Evolutionary conservation across 768 basidiomycete genomes (phyloP).

Genomic region (Porphyrellus cyaneotinctus): DNA sequence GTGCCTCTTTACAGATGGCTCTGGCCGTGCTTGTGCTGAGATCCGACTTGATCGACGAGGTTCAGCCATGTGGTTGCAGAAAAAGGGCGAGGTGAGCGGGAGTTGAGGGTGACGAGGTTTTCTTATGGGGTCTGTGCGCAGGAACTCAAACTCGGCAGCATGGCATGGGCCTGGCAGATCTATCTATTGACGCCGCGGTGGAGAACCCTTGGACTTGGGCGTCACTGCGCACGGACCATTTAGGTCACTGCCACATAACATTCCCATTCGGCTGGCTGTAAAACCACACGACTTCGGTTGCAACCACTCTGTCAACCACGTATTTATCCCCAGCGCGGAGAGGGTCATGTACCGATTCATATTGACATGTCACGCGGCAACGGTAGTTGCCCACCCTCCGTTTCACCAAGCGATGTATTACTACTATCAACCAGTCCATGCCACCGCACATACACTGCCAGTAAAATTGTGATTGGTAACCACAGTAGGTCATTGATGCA

Average conservation of each 20-base stretch:
- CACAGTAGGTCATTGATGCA: no score
- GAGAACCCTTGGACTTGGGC: background rate
- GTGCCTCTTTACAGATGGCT: slow-evolving; percentile 12
- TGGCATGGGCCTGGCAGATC: slow-evolving; percentile 16
- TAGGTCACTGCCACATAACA: slow-evolving; percentile 5
- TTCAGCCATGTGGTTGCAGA: slow-evolving; percentile 10
- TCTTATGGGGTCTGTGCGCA: slow-evolving; percentile 24
- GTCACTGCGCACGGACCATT: slow-evolving; percentile 7
- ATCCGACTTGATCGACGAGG: slow-evolving; percentile 55
- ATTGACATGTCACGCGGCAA: no score
- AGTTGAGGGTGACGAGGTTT: slow-evolving; percentile 5
- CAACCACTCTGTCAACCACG: no score
- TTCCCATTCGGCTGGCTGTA: no score
- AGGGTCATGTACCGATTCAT: no score
- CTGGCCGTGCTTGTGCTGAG: slow-evolving; percentile 44
- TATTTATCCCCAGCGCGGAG: no score
- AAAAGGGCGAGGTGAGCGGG: background rate
- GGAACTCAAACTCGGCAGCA: slow-evolving; percentile 16
- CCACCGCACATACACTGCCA: no score
- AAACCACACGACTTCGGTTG: no score
- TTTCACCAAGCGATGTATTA: no score
- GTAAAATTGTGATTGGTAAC: no score
- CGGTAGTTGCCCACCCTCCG: no score
- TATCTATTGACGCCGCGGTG: slow-evolving; percentile 16
- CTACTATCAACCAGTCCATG: no score